Base-by-base conservation (phyloP, 1,284 basidiomycete species). In the Caloboletus inedulis region DNA sequence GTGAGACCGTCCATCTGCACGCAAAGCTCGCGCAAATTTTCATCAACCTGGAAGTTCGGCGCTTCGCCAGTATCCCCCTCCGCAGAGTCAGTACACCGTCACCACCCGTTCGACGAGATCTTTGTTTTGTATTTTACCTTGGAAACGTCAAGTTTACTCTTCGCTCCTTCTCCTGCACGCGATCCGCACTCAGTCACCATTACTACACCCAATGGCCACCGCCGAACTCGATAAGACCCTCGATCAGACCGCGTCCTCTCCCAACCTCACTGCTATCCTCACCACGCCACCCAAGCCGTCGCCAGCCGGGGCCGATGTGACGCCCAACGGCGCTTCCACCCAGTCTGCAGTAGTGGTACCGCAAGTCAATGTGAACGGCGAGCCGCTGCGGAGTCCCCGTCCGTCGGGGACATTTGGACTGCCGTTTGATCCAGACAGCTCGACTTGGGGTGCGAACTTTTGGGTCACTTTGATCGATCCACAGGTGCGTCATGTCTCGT, bases 401-500 rank as follows among this genome's bases (percentile, higher is more conserved):
- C 69, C 61, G 12, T 67, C 69, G 16, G 65, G 51, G 19, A 60
- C 57, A 2, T 62, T 65, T 25, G 16, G 27, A 5, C 18, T 37
- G 1, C 47, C 63, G 0, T 48, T 54, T 25, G 69, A 70, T 54
- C 52, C 65, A 5, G 69, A 71, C 33, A 69, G 53, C 54, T 56
- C 65, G 50, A 70, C 64, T 1, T 68, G 89, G 89, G 89, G 89
- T 5, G 80, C 86, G n/a, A 85, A 91, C 66, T 91, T 91, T 65
- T 91, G 89, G 89, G 88, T 91, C 7, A 91, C 89, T 7, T 74
- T 91, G 49, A 77, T 87, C 52, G 89, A 91, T 74, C 89, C 89
- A 18, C 84, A 88, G 78, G 89, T 87, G 64, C 54, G 76, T 74
- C 44, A 19, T 44, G 18, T 44, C 36, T 45, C 34, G 16, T 49